Base-by-base conservation (phyloP, 495 filamentous ascomycete genomes). In the Penicillium turbatum region DNA sequence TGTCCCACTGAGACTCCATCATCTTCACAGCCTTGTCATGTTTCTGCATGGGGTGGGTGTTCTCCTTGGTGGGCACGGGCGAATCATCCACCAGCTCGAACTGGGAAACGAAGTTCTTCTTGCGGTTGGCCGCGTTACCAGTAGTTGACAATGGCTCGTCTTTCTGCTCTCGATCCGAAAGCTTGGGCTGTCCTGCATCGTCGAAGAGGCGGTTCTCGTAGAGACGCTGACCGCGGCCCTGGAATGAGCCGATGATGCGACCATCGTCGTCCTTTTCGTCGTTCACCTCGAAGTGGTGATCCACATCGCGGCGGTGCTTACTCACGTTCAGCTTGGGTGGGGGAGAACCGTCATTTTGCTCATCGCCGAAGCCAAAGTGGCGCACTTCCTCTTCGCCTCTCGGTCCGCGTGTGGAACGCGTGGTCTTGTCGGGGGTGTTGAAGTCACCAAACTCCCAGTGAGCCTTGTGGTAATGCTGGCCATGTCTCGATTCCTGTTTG, bases 371-470 rank as follows among this genome's bases (percentile, higher is more conserved):
- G 67, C 85, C 82, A 56, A 87, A 95, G 62, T 91, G 84, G 34
- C 84, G 80, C 15, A 83, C 71, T 51, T 84, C 77, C 41, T 82
- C 79, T 26, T 75, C 61, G 21, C 72, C 73, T 15, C 63, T 21
- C 31, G 66, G 76, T 26, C 76, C 62, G 21, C 71, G 74, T 15
- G 64, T 21, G 35, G 66, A 76, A 51, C 83, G 78, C 27, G 79
- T 75, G 10, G 76, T 72, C 71, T 95, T 96, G 56, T 85, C 76
- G 0, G 93, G 92, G 4, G 91, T 92, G 16, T 72, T 70, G 61
- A 92, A 92, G 67, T 95, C 90, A 39, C 88, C 86, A 69, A 96
- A 96, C 39, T 83, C 83, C 90, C 91, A 96, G 46, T 86, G 81
- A 37, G 79, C 79, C 26, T 70, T 70, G 63, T 88, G 81, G 70